Evolutionary conservation across 1,139 yeast species (phyloP), one percentile per base, ranked within the genome.

Genomic region (Schwanniomyces etchellsii): DNA sequence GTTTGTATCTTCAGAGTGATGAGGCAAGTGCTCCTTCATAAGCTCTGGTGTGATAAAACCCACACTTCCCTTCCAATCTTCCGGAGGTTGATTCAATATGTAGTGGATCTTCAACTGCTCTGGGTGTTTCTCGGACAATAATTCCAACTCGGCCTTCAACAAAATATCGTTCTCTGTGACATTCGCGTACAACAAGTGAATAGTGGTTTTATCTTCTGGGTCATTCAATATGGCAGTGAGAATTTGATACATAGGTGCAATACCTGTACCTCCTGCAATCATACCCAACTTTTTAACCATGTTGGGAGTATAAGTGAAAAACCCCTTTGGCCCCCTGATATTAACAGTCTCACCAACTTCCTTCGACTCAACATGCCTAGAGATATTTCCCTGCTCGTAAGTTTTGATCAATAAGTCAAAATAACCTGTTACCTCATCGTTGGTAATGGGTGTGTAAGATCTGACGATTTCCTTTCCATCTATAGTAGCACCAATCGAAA

Each of bases 211-310:
- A 64, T 89, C 97, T 23, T 61, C 62, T 27, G 93, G 86, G 66
- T 88, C 77, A 48, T 70, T 69, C 52, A 80, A 63, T 47, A 82
- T 71, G 42, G 77, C 77, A 45, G 76, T 79, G 42, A 85, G 60
- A 55, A 91, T 63, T 64, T 91, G 98, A 70, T 72, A 88, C 69
- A 89, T 71, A 39, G 97, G 98, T 18, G 96, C 85, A 60, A 91
- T 86, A 60, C 97, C 97, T 29, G 94, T 74, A 52, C 98, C 98
- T 46, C 96, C 98, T 44, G 96, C 97, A 48, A 91, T 70, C 65
- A 91, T 72, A 33, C 83, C 82, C 51, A 93, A 74, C 41, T 77
- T 69, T 48, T 82, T 75, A 61, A 75, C 91, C 63, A 79, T 75
- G 69, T 89, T 89, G 46, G 91, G 83, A 34, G 77, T 69, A 64